Percentiles rank a stretch among this genome's conserved stretches.
Conservation (phyloP, 1,139 yeast genomes). For the Kurtzmaniella quercitrusa region DNA sequence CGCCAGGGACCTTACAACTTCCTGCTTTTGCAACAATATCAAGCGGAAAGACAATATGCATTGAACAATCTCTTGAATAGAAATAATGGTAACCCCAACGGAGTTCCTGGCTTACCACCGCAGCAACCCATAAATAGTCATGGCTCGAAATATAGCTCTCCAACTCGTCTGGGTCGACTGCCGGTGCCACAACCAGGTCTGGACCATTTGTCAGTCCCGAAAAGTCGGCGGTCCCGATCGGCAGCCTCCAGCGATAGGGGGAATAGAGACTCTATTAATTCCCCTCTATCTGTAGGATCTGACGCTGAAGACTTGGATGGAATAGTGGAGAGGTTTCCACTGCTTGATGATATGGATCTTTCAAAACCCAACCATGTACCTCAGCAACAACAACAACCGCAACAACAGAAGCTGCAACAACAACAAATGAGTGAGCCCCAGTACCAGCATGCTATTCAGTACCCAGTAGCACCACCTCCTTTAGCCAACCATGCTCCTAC, state of each 20-base stretch:
- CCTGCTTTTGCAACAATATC: conserved; percentile 44
- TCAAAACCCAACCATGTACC: not conserved
- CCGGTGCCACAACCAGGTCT: conserved; percentile 6
- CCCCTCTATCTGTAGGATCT: conserved; percentile 7
- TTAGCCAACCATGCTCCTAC: not conserved
- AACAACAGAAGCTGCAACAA: not conserved
- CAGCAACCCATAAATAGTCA: conserved; percentile 13
- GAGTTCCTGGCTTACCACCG: conserved; percentile 18
- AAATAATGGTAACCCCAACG: not conserved
- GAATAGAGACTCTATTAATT: not conserved
- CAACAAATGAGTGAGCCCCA: not conserved
- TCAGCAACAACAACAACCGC: not conserved
- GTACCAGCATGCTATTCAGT: not conserved
- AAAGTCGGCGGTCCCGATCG: not conserved
- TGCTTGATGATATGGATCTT: conserved; percentile 22
- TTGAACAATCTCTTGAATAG: conserved; percentile 8
- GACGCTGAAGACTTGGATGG: conserved; percentile 36
- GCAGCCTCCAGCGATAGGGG: not conserved
- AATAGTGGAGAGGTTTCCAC: conserved; percentile 42
- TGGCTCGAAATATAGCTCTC: conserved; percentile 6
- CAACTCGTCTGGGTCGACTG: conserved; percentile 6
- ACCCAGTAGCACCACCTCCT: not conserved
- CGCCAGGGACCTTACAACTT: conserved; percentile 39
- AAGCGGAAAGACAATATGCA: conserved; percentile 36
- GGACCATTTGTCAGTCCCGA: not conserved